Conservation (phyloP, 495 filamentous ascomycete genomes). For the Acidomyces sp. region DNA sequence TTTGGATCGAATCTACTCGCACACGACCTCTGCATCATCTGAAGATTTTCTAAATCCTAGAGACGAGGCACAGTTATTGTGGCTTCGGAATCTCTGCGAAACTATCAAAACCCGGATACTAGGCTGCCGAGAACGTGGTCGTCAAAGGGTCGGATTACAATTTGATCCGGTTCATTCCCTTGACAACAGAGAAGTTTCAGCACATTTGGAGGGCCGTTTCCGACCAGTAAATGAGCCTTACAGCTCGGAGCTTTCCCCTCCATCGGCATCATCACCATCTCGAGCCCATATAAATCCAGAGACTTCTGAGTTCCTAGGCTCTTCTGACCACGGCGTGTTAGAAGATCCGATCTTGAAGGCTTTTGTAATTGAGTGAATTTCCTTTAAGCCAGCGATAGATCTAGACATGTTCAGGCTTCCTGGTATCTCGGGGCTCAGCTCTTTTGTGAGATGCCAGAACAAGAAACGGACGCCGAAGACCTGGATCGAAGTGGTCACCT, state of each 20-base stretch:
- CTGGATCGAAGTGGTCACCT: too few species aligned
- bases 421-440: too few species aligned
- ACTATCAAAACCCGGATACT: conserved; percentile 6
- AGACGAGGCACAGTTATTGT: conserved; percentile 1
- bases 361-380: too few species aligned
- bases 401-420: too few species aligned
- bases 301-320: neutral
- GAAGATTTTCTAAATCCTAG: conserved; percentile 2
- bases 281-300: neutral
- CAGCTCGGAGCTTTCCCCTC: neutral
- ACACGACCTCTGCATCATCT: conserved; percentile 3
- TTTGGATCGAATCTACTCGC: conserved; percentile 3
- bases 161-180: conserved; percentile 1
- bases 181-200: neutral
- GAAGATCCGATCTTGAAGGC: conserved; percentile 2
- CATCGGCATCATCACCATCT: too few species aligned
- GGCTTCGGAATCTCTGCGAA: conserved; percentile 5
- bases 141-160: neutral
- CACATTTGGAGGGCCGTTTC: neutral
- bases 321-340: conserved; percentile 6
- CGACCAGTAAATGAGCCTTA: conserved; percentile 3
- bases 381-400: too few species aligned
- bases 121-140: neutral
- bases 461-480: too few species aligned
- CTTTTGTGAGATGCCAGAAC: too few species aligned